These are phyloP conservation scores for Syzygium grande DNA, from an alignment of 345 rosid genomes.

Conservation along the genomic window DNA sequence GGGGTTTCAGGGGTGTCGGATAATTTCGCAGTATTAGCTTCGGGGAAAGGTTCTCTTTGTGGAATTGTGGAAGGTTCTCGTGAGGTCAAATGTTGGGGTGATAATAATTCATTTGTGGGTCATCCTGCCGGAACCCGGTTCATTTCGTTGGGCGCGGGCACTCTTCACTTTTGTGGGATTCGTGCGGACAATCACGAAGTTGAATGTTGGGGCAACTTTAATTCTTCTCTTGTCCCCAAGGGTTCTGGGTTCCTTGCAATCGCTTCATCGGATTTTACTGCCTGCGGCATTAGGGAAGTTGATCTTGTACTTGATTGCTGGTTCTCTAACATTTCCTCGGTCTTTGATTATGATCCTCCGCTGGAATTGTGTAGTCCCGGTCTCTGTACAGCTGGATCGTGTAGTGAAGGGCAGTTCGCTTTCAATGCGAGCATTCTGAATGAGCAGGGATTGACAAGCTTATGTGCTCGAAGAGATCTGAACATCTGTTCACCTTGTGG, in stretches of 20 bases:
- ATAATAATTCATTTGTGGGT: conserved; percentile 16
- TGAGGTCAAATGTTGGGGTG: conserved; percentile 67
- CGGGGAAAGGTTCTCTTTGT: conserved; percentile 47
- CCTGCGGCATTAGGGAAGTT: conserved; percentile 74
- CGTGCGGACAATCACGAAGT: conserved; percentile 73
- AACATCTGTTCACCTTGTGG: conserved; percentile 71
- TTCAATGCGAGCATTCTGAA: conserved; percentile 81
- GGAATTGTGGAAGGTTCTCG: conserved; percentile 43
- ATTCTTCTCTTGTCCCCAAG: conserved; percentile 54
- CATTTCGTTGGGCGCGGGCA: conserved; percentile 63
- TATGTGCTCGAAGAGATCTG: conserved; percentile 63
- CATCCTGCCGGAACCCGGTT: conserved; percentile 29
- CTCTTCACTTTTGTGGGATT: conserved; percentile 73
- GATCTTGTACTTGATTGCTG: conserved; percentile 90
- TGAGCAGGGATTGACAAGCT: conserved; percentile 66
- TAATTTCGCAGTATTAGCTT: conserved; percentile 39
- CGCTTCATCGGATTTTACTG: conserved; percentile 78
- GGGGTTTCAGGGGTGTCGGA: conserved; percentile 35
- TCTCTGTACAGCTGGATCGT: conserved; percentile 46
- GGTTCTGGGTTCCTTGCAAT: conserved; percentile 72
- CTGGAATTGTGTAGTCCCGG: conserved; percentile 90
- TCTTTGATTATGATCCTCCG: conserved; percentile 63
- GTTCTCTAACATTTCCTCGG: conserved; percentile 38
- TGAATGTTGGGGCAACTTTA: conserved; percentile 81
- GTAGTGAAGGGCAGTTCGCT: conserved; percentile 46